These are phyloP conservation scores for Jatropha podagrica DNA, from an alignment of 441 rosid species.

Conservation along the genomic window DNA sequence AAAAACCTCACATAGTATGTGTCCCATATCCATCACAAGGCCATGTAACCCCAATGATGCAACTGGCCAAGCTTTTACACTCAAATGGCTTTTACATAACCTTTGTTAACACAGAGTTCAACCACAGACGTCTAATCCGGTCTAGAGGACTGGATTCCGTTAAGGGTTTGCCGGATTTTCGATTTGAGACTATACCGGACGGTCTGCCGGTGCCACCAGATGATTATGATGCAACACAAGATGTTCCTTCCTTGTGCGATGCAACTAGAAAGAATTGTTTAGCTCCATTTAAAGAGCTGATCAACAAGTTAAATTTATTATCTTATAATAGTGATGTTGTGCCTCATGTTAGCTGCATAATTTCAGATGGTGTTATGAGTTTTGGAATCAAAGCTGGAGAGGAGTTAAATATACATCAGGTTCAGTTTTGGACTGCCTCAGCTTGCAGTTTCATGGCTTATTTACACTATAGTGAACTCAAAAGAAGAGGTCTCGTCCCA, in stretches of 20 bases:
- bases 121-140: constrained; percentile 27
- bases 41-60: constrained; percentile 29
- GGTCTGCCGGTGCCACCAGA: constrained; percentile 26
- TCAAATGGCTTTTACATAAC: constrained; percentile 30
- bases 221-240: constrained; percentile 26
- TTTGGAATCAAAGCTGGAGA: constrained; percentile 28
- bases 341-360: constrained; percentile 31
- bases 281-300: constrained; percentile 31
- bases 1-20: constrained; percentile 28
- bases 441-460: constrained; percentile 29
- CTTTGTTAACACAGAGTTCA: constrained; percentile 32
- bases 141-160: constrained; percentile 27
- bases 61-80: constrained; percentile 30
- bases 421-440: constrained; percentile 29
- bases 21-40: constrained; percentile 34
- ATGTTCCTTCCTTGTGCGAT: constrained; percentile 21
- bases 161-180: constrained; percentile 24
- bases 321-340: neutral
- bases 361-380: constrained; percentile 27
- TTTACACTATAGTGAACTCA: constrained; percentile 15
- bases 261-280: constrained; percentile 26
- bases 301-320: constrained; percentile 23
- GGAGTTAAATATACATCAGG: constrained; percentile 22
- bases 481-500: constrained; percentile 25
- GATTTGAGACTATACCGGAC: constrained; percentile 31